Conservation (phyloP, 2,329 filamentous ascomycete species). For the Chaetomium olivaceum region DNA sequence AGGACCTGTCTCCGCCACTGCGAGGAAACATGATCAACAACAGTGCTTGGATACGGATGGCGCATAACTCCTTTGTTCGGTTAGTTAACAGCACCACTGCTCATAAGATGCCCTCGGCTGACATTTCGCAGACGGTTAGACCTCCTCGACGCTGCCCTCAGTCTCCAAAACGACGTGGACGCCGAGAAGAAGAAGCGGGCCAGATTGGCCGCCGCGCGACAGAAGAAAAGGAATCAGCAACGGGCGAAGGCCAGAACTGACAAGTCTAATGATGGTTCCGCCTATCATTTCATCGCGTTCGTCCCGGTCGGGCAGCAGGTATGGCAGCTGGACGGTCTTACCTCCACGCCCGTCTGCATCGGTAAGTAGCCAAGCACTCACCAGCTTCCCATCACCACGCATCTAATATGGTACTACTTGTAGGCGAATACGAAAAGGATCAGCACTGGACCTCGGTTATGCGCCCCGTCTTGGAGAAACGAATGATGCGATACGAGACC, state of each 20-base stretch:
- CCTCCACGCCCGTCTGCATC: conserved; percentile 67
- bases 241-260: conserved; percentile 29
- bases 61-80: conserved; percentile 87
- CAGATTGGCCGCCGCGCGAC: conserved; percentile 6
- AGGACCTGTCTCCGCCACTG: conserved; percentile 65
- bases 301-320: conserved; percentile 72
- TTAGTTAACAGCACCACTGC: conserved; percentile 37
- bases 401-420: not conserved
- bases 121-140: conserved; percentile 63
- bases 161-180: conserved; percentile 61
- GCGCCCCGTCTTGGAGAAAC: conserved; percentile 62
- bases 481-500: conserved; percentile 68
- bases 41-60: conserved; percentile 73
- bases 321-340: conserved; percentile 88
- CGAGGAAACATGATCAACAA: conserved; percentile 74
- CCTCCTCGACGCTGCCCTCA: conserved; percentile 69
- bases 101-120: conserved; percentile 6
- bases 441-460: conserved; percentile 68
- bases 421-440: conserved; percentile 43
- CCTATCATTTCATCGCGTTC: conserved; percentile 88
- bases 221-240: conserved; percentile 7
- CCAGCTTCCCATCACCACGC: not conserved
- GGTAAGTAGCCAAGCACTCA: conserved; percentile 41
- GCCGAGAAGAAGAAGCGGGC: conserved; percentile 42
- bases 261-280: conserved; percentile 55